Evolutionary conservation across 140 eudicot species (phyloP), one percentile per base, ranked within the genome.

Genomic region (Ambrosia hybrid): DNA sequence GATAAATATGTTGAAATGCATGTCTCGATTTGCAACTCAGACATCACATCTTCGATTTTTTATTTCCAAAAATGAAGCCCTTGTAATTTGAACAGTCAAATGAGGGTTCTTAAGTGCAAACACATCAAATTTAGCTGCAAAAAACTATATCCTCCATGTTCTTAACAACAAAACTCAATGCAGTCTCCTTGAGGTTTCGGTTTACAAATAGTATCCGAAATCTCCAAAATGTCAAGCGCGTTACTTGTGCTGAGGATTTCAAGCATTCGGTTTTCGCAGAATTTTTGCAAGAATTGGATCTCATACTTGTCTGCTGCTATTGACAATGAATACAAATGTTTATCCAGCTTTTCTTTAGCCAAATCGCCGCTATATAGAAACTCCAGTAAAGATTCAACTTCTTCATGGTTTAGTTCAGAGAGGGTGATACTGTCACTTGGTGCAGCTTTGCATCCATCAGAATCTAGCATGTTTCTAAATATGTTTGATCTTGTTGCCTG

Each of bases 51-150:
- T 85, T 39, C 80, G 73, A 61, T 78, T 86, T 58, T 84, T 87
- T 0, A 87, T 80, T 12, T 90, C 97, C 85, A 84, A 49, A 70
- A 85, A 89, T 0, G 91, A 89, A 2, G 98, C 88, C 84, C 98
- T 84, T 1, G 96, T 93, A 60, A 93, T 90, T 67, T 90, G 97
- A 55, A 89, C 97, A 17, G 89, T 89, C 77, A 93, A 72, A 81
- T 93, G 98, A 0, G 98, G 96, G 26, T 93, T 89, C 89, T 89
- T 93, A 57, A 89, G 86, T 48, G 97, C 95, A 84, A 93, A 93
- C 21, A 84, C 93, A 76, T 93, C 98, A 69, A 93, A 93, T 12
- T 80, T 86, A n/a, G 86, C 36, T 57, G 92, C 87, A n/a, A 65
- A 92, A 92, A 34, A 92, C 95, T 4, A 92, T 72, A 45, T 89